Conservation (phyloP, 1,284 basidiomycete genomes). For the Phaffia rhodozyma region DNA sequence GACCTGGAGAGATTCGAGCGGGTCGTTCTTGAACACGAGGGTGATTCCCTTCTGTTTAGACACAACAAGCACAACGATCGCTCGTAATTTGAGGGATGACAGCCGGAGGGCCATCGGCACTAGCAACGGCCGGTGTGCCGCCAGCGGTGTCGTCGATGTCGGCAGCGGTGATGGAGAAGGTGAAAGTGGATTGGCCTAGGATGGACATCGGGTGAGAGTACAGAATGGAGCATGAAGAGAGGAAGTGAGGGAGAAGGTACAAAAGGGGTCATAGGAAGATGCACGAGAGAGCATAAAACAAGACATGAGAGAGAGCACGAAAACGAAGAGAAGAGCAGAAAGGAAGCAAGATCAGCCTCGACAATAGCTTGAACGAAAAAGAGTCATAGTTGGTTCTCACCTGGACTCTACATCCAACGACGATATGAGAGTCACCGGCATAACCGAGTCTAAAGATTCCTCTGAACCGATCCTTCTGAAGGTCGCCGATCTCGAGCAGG, state of each 20-base stretch:
- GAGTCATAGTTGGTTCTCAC: slow-evolving; percentile 33
- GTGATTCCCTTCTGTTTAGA: slow-evolving; percentile 96
- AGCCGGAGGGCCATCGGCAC: slow-evolving; percentile 98
- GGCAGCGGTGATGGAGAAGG: slow-evolving; percentile 58
- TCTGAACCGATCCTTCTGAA: slow-evolving; percentile 88
- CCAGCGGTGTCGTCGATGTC: slow-evolving; percentile 64
- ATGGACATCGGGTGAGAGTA: slow-evolving; percentile 29
- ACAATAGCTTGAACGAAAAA: background rate
- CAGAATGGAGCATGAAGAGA: background rate
- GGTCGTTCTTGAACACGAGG: slow-evolving; percentile 98
- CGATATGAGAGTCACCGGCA: slow-evolving; percentile 88
- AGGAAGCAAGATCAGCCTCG: background rate
- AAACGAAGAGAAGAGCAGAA: background rate
- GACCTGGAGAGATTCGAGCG: slow-evolving; percentile 93
- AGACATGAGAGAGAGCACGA: slow-evolving; percentile 3
- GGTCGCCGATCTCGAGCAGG: slow-evolving; percentile 93
- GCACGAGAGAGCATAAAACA: background rate
- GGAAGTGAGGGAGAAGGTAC: background rate
- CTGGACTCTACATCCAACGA: slow-evolving; percentile 92
- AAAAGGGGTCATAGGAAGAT: background rate
- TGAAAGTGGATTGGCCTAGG: slow-evolving; percentile 85
- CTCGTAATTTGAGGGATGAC: slow-evolving; percentile 81
- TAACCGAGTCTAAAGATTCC: slow-evolving; percentile 96
- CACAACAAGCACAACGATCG: slow-evolving; percentile 94
- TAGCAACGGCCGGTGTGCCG: slow-evolving; percentile 81